Evolutionary conservation across 2,329 filamentous ascomycete species (phyloP), one percentile per base, ranked within the genome.

Genomic region (Nectriaceae sp.): DNA sequence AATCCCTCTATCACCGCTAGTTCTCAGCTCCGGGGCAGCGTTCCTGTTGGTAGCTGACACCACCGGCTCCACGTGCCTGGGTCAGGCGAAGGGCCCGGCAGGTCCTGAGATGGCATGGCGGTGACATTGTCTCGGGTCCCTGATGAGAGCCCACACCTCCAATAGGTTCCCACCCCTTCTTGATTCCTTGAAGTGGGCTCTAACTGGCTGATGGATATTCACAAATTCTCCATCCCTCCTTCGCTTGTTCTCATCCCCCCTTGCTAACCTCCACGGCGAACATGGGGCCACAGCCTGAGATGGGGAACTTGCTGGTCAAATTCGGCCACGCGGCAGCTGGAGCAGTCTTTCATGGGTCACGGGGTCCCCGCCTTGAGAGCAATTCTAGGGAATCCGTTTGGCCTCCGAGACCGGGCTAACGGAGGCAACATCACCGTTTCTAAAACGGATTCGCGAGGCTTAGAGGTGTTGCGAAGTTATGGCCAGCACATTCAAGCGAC

Each of bases 121-220:
- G 59, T 62, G 55, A 60, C 57, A 55, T 55, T 62, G 59, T 62
- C 55, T 62, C 59, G 59, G 56, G 59, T 62, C 61, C 57, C 59
- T 59, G 59, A 52, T 49, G 54, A 51, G 46, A 57, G 46, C 37
- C 16, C n/a, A 36, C 37, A 21, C 37, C 37, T 21, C 19, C 37
- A 18, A 11, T 8, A 10, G 10, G 15, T n/a, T 13, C 8, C 37
- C 18, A 21, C 20, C 37, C 37, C 11, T 39, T 39, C 37, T 21
- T 10, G 19, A 36, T 18, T 15, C 33, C n/a, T 16, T 36, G 8
- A 39, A 16, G n/a, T n/a, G 16, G 16, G n/a, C 33, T 36, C 33
- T 39, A 8, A 39, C 16, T 39, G 37, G 37, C 20, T 19, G n/a
- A 36, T 15, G 33, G 13, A 36, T 31, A 8, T 15, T 15, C 15